phyloP scores from a whole-genome alignment of 129 eudicot species.

The Cynara cardunculus region DNA sequence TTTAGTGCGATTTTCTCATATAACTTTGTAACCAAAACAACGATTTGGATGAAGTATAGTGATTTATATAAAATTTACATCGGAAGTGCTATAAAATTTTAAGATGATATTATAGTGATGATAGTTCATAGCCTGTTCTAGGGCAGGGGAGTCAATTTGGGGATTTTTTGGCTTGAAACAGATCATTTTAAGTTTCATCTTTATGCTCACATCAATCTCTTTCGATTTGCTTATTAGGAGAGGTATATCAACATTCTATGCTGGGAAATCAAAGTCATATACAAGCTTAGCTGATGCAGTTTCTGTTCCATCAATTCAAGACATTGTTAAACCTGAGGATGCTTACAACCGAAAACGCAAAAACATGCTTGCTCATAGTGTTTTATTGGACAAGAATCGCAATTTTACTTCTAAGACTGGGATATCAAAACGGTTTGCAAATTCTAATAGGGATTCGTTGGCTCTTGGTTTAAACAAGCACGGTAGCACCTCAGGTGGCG shows the following conservation, averaged over 20 bases:
- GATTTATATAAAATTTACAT: neutral
- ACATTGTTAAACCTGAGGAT: slow-evolving; percentile 70
- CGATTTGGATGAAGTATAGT: neutral
- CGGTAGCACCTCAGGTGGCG: slow-evolving; percentile 32
- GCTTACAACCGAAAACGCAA: slow-evolving; percentile 80
- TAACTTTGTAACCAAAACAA: neutral
- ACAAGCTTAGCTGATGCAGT: slow-evolving; percentile 62
- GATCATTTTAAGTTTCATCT: neutral
- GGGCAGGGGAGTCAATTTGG: neutral
- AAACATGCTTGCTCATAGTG: slow-evolving; percentile 54
- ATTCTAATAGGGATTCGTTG: slow-evolving; percentile 41
- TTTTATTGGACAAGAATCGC: slow-evolving; percentile 40
- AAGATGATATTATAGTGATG: neutral
- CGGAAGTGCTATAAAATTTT: neutral
- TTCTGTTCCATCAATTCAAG: slow-evolving; percentile 54
- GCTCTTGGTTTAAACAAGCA: slow-evolving; percentile 33
- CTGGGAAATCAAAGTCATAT: slow-evolving; percentile 78
- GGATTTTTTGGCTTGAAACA: neutral
- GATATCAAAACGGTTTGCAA: slow-evolving; percentile 47
- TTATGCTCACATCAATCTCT: neutral
- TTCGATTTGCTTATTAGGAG: slow-evolving; percentile 36
- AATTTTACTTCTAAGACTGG: slow-evolving; percentile 30
- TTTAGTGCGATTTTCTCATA: neutral
- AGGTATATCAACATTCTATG: slow-evolving; percentile 71
- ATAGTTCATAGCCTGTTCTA: neutral